Base-by-base conservation (phyloP, 345 rosid genomes). In the Jatropha curcas region DNA sequence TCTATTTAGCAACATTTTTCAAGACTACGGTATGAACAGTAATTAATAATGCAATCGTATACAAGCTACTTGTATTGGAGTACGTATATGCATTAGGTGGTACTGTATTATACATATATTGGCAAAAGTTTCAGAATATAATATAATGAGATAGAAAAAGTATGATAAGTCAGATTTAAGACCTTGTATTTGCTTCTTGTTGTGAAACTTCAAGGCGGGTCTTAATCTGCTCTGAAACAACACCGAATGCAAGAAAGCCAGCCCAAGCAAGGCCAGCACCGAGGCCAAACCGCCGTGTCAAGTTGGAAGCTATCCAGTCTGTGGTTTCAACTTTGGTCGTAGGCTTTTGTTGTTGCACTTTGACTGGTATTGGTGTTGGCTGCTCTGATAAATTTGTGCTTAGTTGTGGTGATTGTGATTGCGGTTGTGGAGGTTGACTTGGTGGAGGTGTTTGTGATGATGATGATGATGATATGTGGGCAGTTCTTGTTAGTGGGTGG, bases 221-320 rank as follows among this genome's bases (percentile, higher is more conserved):
- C 80, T 90, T 94, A 39, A 92, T 72, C 87, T 92, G 97, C 72
- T 94, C 98, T 35, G 97, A 94, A 69, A 94, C 52, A 0, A 92
- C 97, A 31, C 98, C 98, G 71, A 88, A 72, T 45, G 97, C 90
- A 50, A 92, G 85, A 76, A 92, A 89, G 17, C 81, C 92, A 2
- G 87, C 93, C 98, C 98, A 94, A 4, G 88, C 95, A 61, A 94
- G 93, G 66, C 97, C 97, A 0, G 97, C 97, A 39, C 97, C 95
- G 48, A 94, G 83, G 27, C 98, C 97, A 68, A 88, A 94, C 68
- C 97, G 84, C 69, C 97, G 82, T 31, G 98, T 94, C 66, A 94
- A 70, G 10, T 87, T 84, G 63, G 96, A 92, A 71, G 98, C 97
- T 19, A 94, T 82, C 97, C 97, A 92, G 71, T 94, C 98, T 5